These are phyloP conservation scores for Dipteronia sinensis DNA, from an alignment of 345 rosid genomes.

Conservation along the genomic window DNA sequence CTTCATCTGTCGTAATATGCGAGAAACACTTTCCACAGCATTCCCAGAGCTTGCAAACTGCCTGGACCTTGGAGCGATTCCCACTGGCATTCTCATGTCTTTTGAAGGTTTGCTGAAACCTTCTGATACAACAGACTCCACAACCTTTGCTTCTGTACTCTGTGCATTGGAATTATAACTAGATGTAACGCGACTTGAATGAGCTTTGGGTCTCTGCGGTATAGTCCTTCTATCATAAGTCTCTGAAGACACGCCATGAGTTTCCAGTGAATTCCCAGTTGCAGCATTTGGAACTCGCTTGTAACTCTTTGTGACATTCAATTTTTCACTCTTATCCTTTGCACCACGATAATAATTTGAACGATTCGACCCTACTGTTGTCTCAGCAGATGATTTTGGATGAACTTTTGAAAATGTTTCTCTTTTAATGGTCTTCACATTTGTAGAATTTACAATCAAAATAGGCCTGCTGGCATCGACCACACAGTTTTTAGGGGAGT, in stretches of 20 bases:
- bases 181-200: conserved; percentile 37
- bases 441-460: conserved; percentile 50
- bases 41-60: conserved; percentile 39
- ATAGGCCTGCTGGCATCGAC: conserved; percentile 55
- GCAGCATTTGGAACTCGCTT: conserved; percentile 46
- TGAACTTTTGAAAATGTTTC: conserved; percentile 57
- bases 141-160: conserved; percentile 41
- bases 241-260: conserved; percentile 26
- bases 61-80: conserved; percentile 41
- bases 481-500: conserved; percentile 49
- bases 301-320: conserved; percentile 43
- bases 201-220: conserved; percentile 43
- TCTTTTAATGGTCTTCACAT: conserved; percentile 54
- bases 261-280: conserved; percentile 33
- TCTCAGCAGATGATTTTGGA: conserved; percentile 49
- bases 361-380: conserved; percentile 35
- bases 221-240: conserved; percentile 42
- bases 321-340: conserved; percentile 49
- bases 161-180: conserved; percentile 35
- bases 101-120: conserved; percentile 40
- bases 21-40: conserved; percentile 59
- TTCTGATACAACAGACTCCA: conserved; percentile 30
- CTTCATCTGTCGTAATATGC: conserved; percentile 47
- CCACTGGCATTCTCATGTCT: conserved; percentile 45
- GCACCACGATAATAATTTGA: conserved; percentile 31